phyloP scores from a whole-genome alignment of 768 basidiomycete species.

The Mycena floridula region DNA sequence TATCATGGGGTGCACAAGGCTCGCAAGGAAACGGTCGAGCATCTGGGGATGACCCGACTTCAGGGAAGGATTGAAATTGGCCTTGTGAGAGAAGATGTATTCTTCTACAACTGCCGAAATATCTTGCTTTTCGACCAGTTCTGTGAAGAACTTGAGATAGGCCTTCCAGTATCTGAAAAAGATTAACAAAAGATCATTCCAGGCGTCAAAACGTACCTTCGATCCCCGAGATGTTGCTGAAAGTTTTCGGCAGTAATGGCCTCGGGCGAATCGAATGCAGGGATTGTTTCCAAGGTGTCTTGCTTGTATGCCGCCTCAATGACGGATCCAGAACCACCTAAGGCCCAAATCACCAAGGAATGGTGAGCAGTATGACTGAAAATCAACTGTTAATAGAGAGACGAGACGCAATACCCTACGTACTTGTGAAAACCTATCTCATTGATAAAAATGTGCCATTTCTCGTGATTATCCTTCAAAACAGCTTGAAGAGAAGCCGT shows the following conservation, averaged over 20 bases:
- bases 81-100: slow-evolving; percentile 45
- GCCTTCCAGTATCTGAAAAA: slow-evolving; percentile 48
- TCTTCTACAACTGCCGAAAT: slow-evolving; percentile 46
- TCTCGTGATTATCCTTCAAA: slow-evolving; percentile 43
- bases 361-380: slow-evolving; percentile 53
- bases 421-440: slow-evolving; percentile 46
- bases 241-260: slow-evolving; percentile 43
- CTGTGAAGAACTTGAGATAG: slow-evolving; percentile 52
- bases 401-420: too few species aligned
- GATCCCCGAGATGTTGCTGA: slow-evolving; percentile 50
- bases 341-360: slow-evolving; percentile 48
- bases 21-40: slow-evolving; percentile 32
- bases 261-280: slow-evolving; percentile 36
- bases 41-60: background rate
- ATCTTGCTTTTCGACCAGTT: slow-evolving; percentile 35
- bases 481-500: slow-evolving; percentile 19
- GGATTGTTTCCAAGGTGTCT: slow-evolving; percentile 24
- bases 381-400: background rate
- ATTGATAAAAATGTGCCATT: slow-evolving; percentile 45
- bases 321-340: slow-evolving; percentile 43
- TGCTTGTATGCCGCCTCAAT: slow-evolving; percentile 31
- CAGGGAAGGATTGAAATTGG: background rate
- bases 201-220: slow-evolving; percentile 29
- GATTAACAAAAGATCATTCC: background rate
- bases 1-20: slow-evolving; percentile 42